Conservation (phyloP, 805 yeast genomes). For the Groenewaldozyma salmanticensis region DNA sequence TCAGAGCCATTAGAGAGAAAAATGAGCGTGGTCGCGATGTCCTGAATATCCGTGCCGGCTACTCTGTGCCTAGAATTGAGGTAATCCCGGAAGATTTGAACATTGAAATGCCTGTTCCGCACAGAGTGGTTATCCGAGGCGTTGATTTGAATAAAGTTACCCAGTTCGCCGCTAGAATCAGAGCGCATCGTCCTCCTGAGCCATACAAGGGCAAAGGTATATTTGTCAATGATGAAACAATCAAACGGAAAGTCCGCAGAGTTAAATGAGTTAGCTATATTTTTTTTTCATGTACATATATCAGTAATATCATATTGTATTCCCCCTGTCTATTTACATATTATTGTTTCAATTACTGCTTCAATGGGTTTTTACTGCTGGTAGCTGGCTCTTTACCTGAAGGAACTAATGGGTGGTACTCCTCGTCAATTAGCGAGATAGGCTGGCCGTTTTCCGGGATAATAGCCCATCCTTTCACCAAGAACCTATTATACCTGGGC, state of each 20-base stretch:
- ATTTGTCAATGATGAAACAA: constrained; percentile 83
- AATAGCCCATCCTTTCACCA: constrained; percentile 55
- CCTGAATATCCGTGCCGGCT: constrained; percentile 79
- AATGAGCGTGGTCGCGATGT: constrained; percentile 38
- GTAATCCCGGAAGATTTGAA: constrained; percentile 67
- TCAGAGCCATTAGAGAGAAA: constrained; percentile 72
- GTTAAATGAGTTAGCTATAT: constrained; percentile 50
- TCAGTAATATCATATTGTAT: background rate
- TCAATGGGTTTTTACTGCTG: constrained; percentile 4
- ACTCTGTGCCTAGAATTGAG: constrained; percentile 68
- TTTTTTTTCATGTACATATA: background rate
- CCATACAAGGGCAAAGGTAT: constrained; percentile 98
- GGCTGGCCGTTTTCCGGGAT: constrained; percentile 35
- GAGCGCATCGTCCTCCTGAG: constrained; percentile 90
- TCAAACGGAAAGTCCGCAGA: constrained; percentile 84
- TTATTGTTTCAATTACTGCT: constrained; percentile 1
- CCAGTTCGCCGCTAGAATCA: constrained; percentile 77
- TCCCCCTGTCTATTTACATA: constrained; percentile 1
- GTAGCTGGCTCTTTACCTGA: constrained; percentile 23
- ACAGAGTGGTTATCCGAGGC: constrained; percentile 79
- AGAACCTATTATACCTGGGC: constrained; percentile 45
- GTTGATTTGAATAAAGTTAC: constrained; percentile 78
- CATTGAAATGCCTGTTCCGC: constrained; percentile 74
- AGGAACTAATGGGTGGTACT: constrained; percentile 26
- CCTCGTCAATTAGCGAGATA: constrained; percentile 43